Percentiles rank a stretch among this genome's conserved stretches.
Evolutionary conservation across 306 rosid genomes (phyloP).

Genomic region (Trifolium repens): DNA sequence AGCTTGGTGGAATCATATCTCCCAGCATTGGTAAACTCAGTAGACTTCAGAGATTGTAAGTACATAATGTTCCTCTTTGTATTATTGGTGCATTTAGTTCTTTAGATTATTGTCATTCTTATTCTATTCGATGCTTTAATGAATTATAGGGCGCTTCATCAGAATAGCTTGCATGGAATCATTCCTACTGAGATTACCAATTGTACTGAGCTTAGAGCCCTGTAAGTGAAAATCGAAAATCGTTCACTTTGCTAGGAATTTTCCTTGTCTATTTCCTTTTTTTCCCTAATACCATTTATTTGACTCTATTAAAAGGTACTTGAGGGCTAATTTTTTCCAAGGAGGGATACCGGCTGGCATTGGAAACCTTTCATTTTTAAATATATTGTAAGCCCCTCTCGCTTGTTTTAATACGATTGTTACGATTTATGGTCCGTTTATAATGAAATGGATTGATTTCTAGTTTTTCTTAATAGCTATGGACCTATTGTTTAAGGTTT

Average conservation of each 20-base stretch:
- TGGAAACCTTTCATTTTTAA: constrained; percentile 87
- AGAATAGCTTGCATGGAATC: constrained; percentile 87
- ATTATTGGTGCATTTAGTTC: constrained; percentile 10
- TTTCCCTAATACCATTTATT: neutral
- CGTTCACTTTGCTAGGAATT: constrained; percentile 7
- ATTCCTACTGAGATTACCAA: constrained; percentile 85
- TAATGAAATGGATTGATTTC: constrained; percentile 16
- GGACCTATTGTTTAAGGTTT: neutral
- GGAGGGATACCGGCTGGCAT: constrained; percentile 88
- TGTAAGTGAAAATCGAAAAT: constrained; percentile 56
- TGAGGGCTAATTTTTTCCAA: constrained; percentile 92
- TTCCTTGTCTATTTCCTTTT: neutral
- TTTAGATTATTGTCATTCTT: neutral
- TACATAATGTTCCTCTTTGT: constrained; percentile 16
- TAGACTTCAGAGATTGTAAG: constrained; percentile 92
- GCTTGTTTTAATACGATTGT: neutral
- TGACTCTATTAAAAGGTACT: constrained; percentile 62
- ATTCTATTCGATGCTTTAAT: constrained; percentile 23
- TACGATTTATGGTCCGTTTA: neutral
- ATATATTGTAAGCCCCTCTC: constrained; percentile 69
- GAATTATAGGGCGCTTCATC: constrained; percentile 92
- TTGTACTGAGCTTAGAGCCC: constrained; percentile 87
- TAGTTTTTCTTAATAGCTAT: neutral
- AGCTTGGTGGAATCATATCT: constrained; percentile 85
- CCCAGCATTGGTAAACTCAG: constrained; percentile 95